Percentiles rank a stretch among this genome's conserved stretches.
Conservation (phyloP, 2,329 filamentous ascomycete species). For the Ceratocystis albifundus region DNA sequence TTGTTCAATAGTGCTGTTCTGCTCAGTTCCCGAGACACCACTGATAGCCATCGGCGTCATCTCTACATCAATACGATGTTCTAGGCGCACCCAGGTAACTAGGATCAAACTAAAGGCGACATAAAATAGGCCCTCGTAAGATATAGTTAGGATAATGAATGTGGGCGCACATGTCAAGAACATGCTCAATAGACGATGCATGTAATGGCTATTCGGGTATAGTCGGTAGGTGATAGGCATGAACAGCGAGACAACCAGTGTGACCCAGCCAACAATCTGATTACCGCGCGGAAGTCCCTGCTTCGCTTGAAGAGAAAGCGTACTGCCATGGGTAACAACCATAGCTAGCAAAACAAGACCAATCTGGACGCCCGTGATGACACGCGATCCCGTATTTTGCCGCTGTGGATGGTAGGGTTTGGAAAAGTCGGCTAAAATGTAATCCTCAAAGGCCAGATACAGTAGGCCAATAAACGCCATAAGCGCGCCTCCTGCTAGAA, state of each 20-base stretch:
- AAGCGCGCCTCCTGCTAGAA: slow-evolving; percentile 61
- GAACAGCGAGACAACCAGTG: slow-evolving; percentile 61
- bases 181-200: slow-evolving; percentile 76
- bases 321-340: slow-evolving; percentile 75
- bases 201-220: slow-evolving; percentile 73
- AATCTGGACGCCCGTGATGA: slow-evolving; percentile 58
- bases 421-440: slow-evolving; percentile 38
- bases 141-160: slow-evolving; percentile 93
- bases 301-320: slow-evolving; percentile 73
- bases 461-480: slow-evolving; percentile 67
- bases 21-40: neutral
- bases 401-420: slow-evolving; percentile 23
- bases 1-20: slow-evolving; percentile 17
- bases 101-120: slow-evolving; percentile 74
- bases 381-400: slow-evolving; percentile 25
- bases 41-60: neutral
- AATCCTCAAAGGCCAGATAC: slow-evolving; percentile 72
- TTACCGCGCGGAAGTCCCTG: slow-evolving; percentile 77
- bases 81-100: slow-evolving; percentile 81
- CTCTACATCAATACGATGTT: slow-evolving; percentile 45
- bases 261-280: slow-evolving; percentile 72
- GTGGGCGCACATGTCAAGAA: slow-evolving; percentile 88
- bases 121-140: slow-evolving; percentile 94
- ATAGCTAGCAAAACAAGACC: slow-evolving; percentile 73
- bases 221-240: slow-evolving; percentile 73